Conservation (phyloP, 2,329 filamentous ascomycete species). For the Phyllosticta citribraziliensis region DNA sequence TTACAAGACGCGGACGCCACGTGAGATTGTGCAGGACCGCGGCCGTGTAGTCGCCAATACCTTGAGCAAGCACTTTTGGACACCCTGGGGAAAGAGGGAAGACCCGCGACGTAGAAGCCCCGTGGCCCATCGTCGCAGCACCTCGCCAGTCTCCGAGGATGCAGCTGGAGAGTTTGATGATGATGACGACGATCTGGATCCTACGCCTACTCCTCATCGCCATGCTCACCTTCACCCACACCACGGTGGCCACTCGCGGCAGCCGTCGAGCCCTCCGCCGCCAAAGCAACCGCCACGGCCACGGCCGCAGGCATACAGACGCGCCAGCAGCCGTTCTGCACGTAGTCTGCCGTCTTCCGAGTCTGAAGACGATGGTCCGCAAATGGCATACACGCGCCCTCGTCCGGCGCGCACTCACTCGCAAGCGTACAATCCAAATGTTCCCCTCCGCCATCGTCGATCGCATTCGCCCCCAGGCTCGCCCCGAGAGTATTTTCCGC, state of each 20-base stretch:
- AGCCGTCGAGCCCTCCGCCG: neutral
- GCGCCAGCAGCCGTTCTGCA: neutral
- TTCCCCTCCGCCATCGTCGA: conserved; percentile 28
- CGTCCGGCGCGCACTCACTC: neutral
- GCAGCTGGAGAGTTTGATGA: conserved; percentile 14
- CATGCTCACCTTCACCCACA: conserved; percentile 13
- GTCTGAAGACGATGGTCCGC: neutral
- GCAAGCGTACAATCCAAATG: conserved; percentile 13
- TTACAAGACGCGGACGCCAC: conserved; percentile 17
- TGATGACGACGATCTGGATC: neutral
- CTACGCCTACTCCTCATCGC: conserved; percentile 16
- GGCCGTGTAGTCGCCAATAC: conserved; percentile 20
- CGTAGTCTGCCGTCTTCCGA: conserved; percentile 3
- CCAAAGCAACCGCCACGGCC: conserved; percentile 2
- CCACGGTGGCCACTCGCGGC: neutral
- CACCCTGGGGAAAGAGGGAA: conserved; percentile 18
- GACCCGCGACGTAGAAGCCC: conserved; percentile 15
- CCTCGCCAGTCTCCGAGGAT: conserved; percentile 1
- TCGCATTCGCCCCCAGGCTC: conserved; percentile 33
- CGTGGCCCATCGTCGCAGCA: conserved; percentile 18
- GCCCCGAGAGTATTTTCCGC: conserved; percentile 29
- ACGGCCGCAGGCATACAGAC: neutral
- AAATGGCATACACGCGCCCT: neutral
- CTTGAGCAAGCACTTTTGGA: conserved; percentile 25
- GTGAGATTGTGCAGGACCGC: conserved; percentile 19